These are phyloP conservation scores for Haplographium delicatum DNA, from an alignment of 495 filamentous ascomycete genomes.

Conservation along the genomic window DNA sequence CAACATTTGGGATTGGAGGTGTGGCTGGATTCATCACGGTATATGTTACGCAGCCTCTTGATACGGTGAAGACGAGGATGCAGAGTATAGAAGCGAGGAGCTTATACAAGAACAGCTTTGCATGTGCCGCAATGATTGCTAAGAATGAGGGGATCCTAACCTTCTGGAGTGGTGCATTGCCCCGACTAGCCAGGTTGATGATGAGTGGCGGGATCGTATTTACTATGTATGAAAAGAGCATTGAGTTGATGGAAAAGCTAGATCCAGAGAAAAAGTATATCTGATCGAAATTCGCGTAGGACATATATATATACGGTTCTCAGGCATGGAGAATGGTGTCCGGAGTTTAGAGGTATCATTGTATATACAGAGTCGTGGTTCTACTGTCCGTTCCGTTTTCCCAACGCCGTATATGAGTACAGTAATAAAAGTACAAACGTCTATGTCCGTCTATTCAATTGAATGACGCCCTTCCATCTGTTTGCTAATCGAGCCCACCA, in stretches of 20 bases:
- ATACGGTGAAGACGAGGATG: constrained; percentile 97
- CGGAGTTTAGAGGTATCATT: constrained; percentile 1
- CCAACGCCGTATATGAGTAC: constrained; percentile 18
- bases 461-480: constrained; percentile 58
- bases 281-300: constrained; percentile 1
- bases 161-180: constrained; percentile 91
- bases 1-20: constrained; percentile 88
- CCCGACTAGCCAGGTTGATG: constrained; percentile 75
- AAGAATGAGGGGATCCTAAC: constrained; percentile 85
- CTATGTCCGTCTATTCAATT: constrained; percentile 40
- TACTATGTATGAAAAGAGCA: constrained; percentile 98
- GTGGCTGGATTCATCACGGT: constrained; percentile 91
- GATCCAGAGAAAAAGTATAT: constrained; percentile 87
- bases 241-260: constrained; percentile 73
- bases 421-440: background rate
- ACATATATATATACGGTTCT: background rate
- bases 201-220: constrained; percentile 96
- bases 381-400: background rate
- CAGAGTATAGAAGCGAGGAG: constrained; percentile 86
- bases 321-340: constrained; percentile 16
- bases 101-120: constrained; percentile 83
- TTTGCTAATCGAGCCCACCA: constrained; percentile 51
- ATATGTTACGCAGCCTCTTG: constrained; percentile 84
- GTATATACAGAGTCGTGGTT: constrained; percentile 1
- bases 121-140: constrained; percentile 77